phyloP scores from a whole-genome alignment of 352 stramenopile genomes.

The Phytophthora parvispora region DNA sequence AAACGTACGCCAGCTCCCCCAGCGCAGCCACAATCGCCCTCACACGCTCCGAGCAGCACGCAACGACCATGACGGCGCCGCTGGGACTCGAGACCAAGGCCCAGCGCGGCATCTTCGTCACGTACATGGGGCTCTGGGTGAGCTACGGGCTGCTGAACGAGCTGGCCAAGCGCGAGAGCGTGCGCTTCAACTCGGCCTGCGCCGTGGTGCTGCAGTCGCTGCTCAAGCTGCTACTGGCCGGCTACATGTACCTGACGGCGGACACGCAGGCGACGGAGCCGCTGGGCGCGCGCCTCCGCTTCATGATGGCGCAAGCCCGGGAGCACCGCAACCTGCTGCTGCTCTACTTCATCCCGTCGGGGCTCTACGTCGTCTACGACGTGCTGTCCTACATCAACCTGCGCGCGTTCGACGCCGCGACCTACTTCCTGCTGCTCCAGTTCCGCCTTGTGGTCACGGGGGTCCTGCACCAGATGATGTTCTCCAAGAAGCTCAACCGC shows the following conservation, averaged over 20 bases:
- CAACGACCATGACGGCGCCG: constrained; percentile 49
- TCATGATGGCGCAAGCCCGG: constrained; percentile 47
- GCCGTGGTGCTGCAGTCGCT: constrained; percentile 83
- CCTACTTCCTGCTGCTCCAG: constrained; percentile 84
- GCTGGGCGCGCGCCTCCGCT: constrained; percentile 34
- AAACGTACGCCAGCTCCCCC: constrained; percentile 4
- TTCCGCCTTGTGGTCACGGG: constrained; percentile 88
- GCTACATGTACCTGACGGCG: constrained; percentile 73
- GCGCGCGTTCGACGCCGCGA: constrained; percentile 75
- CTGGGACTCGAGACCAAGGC: constrained; percentile 80
- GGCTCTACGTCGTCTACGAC: constrained; percentile 86
- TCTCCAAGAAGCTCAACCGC: constrained; percentile 73
- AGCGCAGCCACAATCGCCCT: constrained; percentile 1
- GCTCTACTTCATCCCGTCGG: constrained; percentile 81
- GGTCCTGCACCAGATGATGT: constrained; percentile 83
- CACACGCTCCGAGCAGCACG: neutral
- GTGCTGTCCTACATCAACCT: constrained; percentile 89
- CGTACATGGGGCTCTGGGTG: constrained; percentile 86
- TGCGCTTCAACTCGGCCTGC: constrained; percentile 80
- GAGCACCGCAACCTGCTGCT: constrained; percentile 60
- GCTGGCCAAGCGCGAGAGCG: constrained; percentile 71
- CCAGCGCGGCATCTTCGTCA: constrained; percentile 81
- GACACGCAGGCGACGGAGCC: constrained; percentile 43
- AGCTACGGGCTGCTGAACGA: constrained; percentile 85
- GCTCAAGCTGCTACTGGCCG: constrained; percentile 75